Evolutionary conservation across 768 basidiomycete species (phyloP).

Genomic region (Pleurotus tuber-regium): DNA sequence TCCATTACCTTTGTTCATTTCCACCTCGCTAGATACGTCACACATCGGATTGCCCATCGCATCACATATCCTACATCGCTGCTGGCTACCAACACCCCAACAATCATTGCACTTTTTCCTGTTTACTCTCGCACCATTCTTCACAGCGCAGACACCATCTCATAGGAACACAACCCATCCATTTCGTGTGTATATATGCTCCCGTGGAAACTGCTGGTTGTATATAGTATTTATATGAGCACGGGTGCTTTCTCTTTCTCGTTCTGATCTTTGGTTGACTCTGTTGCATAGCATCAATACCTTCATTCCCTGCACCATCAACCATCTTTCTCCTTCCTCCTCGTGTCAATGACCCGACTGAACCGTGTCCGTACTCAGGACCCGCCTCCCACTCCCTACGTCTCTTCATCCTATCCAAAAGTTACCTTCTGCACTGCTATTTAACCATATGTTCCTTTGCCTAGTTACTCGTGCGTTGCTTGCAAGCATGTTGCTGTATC

Average conservation of each 20-base stretch:
- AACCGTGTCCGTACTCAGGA: no score
- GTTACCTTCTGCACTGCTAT: constrained; percentile 6
- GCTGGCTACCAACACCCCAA: no score
- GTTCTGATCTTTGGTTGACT: background rate
- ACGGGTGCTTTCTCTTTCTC: background rate
- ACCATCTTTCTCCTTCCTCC: background rate
- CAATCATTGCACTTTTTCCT: background rate
- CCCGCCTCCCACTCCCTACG: no score
- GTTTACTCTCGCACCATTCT: background rate
- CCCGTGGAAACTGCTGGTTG: background rate
- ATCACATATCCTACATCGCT: no score
- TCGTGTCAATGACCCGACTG: no score
- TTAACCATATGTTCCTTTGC: constrained; percentile 9
- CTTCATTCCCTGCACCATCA: background rate
- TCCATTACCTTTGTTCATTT: no score
- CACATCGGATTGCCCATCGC: no score
- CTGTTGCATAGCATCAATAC: background rate
- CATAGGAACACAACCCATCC: no score
- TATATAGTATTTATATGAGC: constrained; percentile 4
- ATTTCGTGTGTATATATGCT: no score
- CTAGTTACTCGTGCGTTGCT: constrained; percentile 9
- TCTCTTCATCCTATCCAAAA: background rate
- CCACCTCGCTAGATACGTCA: no score
- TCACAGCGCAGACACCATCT: background rate
- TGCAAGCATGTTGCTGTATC: constrained; percentile 10